These are phyloP conservation scores for Iris macrosiphon DNA, from an alignment of 106 monocot genomes.

Conservation along the genomic window DNA sequence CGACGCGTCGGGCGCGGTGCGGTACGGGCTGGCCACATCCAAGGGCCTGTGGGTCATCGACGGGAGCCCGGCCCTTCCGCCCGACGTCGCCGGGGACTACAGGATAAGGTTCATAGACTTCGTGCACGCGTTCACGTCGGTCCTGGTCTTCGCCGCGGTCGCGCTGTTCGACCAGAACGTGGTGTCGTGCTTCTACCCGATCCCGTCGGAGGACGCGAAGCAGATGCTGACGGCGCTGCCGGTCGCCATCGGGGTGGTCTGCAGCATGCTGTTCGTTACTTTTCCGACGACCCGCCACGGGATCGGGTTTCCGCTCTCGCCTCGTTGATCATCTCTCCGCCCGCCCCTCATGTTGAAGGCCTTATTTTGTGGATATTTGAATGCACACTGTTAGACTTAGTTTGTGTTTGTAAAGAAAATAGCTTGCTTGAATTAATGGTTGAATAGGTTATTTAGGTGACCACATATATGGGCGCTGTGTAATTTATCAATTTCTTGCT, in stretches of 20 bases:
- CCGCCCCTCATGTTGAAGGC: too few relatives aligned
- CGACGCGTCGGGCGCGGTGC: conserved; percentile 11
- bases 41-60: conserved; percentile 45
- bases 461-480: too few relatives aligned
- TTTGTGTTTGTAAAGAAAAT: too few relatives aligned
- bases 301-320: conserved; percentile 43
- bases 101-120: conserved; percentile 26
- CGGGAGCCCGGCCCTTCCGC: conserved; percentile 5
- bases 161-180: conserved; percentile 38
- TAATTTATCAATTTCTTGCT: too few relatives aligned
- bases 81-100: background rate
- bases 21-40: conserved; percentile 33
- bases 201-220: conserved; percentile 15
- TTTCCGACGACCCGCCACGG: conserved; percentile 59
- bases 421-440: too few relatives aligned
- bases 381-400: too few relatives aligned
- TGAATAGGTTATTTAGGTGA: too few relatives aligned
- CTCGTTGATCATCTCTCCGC: conserved; percentile 1
- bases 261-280: conserved; percentile 35
- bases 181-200: conserved; percentile 35
- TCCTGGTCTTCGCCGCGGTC: conserved; percentile 48
- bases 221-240: conserved; percentile 46
- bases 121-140: conserved; percentile 33
- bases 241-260: conserved; percentile 33
- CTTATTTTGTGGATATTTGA: too few relatives aligned